Evolutionary conservation across 441 rosid species (phyloP).

Genomic region (Erysimum pusillum): DNA sequence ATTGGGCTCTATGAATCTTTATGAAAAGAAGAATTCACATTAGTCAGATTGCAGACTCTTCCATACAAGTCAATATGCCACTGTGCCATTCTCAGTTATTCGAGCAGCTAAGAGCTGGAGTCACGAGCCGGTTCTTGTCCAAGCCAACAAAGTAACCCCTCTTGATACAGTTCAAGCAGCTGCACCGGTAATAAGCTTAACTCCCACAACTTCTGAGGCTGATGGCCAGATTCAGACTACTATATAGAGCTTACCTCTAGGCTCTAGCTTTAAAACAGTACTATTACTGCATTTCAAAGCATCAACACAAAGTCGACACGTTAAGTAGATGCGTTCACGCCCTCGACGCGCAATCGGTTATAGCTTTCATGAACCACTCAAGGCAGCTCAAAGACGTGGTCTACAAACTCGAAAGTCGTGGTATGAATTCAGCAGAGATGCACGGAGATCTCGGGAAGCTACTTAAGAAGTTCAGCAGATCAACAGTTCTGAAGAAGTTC

Average conservation of each 20-base stretch:
- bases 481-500: slow-evolving; percentile 80
- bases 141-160: slow-evolving; percentile 67
- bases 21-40: neutral
- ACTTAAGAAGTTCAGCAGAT: too few relatives aligned
- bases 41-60: too few relatives aligned
- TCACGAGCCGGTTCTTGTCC: slow-evolving; percentile 77
- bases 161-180: slow-evolving; percentile 65
- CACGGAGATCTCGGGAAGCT: slow-evolving; percentile 96
- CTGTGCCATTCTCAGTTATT: slow-evolving; percentile 86
- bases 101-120: slow-evolving; percentile 94
- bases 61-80: too few relatives aligned
- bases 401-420: slow-evolving; percentile 89
- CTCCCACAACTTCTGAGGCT: slow-evolving; percentile 52
- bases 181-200: slow-evolving; percentile 56
- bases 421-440: slow-evolving; percentile 81
- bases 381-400: slow-evolving; percentile 92
- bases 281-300: slow-evolving; percentile 72
- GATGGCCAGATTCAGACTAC: slow-evolving; percentile 59
- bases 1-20: slow-evolving; percentile 25
- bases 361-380: slow-evolving; percentile 88
- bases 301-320: slow-evolving; percentile 88
- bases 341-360: slow-evolving; percentile 81
- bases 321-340: slow-evolving; percentile 89
- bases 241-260: slow-evolving; percentile 79
- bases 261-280: slow-evolving; percentile 88